phyloP scores from a whole-genome alignment of 2,329 filamentous ascomycete species.

The Pyricularia sp. region DNA sequence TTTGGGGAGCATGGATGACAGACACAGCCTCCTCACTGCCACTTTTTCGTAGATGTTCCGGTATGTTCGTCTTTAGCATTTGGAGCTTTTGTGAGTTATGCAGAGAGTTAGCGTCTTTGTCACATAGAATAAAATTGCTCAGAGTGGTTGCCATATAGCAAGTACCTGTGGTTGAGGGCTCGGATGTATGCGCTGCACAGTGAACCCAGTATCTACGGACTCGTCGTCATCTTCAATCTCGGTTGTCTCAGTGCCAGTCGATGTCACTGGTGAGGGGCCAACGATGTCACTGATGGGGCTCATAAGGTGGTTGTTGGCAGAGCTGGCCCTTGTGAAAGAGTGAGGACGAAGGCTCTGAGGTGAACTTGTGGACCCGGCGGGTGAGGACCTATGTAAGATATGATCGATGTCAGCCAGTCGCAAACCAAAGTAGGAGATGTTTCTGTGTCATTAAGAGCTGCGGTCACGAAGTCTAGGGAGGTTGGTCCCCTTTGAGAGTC shows the following conservation, averaged over 20 bases:
- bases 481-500: not conserved
- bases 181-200: not conserved
- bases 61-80: slow-evolving; percentile 42
- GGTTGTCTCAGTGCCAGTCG: slow-evolving; percentile 69
- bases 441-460: not conserved
- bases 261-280: slow-evolving; percentile 74
- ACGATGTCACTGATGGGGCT: slow-evolving; percentile 56
- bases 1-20: slow-evolving; percentile 80
- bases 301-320: slow-evolving; percentile 33
- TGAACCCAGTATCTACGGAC: not conserved
- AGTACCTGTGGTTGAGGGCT: slow-evolving; percentile 20
- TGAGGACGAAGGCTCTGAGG: slow-evolving; percentile 35
- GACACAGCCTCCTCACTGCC: slow-evolving; percentile 70
- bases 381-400: slow-evolving; percentile 23
- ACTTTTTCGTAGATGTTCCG: slow-evolving; percentile 42
- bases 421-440: not conserved
- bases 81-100: slow-evolving; percentile 24
- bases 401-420: not conserved
- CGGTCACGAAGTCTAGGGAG: not conserved
- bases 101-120: not conserved
- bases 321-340: slow-evolving; percentile 33
- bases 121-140: not conserved
- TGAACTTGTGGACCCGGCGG: slow-evolving; percentile 22
- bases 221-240: slow-evolving; percentile 65
- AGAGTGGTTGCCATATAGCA: not conserved